Evolutionary conservation across 148 eudicot species (phyloP).

Genomic region (Fagopyrum tataricum): DNA sequence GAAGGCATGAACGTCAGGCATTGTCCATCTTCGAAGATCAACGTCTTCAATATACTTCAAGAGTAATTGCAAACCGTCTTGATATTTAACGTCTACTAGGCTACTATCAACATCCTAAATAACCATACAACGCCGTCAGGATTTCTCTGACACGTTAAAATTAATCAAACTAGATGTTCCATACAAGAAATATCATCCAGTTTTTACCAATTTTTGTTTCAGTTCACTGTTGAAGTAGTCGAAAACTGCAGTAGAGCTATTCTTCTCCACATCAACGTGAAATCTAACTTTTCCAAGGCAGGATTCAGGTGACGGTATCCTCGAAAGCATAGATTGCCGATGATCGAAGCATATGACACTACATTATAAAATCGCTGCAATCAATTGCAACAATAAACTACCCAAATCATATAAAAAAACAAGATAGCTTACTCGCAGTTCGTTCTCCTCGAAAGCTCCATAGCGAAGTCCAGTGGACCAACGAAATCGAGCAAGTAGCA

Average conservation of each 20-base stretch:
- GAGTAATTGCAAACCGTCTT: slow-evolving; percentile 44
- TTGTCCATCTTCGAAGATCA: slow-evolving; percentile 60
- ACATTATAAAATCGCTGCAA: slow-evolving; percentile 9
- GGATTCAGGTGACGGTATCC: slow-evolving; percentile 27
- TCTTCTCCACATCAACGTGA: slow-evolving; percentile 56
- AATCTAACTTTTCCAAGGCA: slow-evolving; percentile 34
- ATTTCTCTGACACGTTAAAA: background rate
- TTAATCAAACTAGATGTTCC: background rate
- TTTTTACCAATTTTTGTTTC: slow-evolving; percentile 19
- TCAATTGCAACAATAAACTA: background rate
- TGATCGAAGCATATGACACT: slow-evolving; percentile 80
- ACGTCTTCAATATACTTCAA: slow-evolving; percentile 68
- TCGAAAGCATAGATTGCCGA: slow-evolving; percentile 40
- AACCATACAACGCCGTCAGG: background rate
- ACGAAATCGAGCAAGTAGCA: slow-evolving; percentile 85
- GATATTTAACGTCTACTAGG: slow-evolving; percentile 39
- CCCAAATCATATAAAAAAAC: background rate
- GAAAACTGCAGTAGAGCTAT: slow-evolving; percentile 70
- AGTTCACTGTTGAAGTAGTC: slow-evolving; percentile 52
- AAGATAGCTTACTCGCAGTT: slow-evolving; percentile 54
- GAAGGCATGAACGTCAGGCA: slow-evolving; percentile 62
- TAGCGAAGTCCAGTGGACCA: slow-evolving; percentile 62
- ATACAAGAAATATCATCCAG: slow-evolving; percentile 15
- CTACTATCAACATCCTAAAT: slow-evolving; percentile 35
- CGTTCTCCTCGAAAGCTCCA: slow-evolving; percentile 45